These are phyloP conservation scores for Scheffersomyces segobiensis DNA, from an alignment of 1,139 yeast species.

Conservation along the genomic window DNA sequence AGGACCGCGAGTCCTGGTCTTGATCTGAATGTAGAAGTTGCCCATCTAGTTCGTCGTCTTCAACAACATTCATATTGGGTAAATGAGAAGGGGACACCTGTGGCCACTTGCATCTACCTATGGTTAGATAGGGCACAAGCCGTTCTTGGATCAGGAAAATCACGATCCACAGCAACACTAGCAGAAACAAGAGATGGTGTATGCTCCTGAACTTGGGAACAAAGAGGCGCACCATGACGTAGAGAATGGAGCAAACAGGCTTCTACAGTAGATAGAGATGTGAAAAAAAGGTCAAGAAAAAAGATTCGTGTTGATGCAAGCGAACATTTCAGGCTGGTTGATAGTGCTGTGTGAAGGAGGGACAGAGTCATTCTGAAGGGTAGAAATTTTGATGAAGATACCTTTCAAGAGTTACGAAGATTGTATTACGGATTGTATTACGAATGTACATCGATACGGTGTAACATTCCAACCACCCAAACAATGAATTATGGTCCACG, in stretches of 20 bases:
- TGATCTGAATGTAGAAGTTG: constrained; percentile 1
- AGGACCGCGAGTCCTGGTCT: constrained; percentile 1
- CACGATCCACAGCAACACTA: constrained; percentile 30
- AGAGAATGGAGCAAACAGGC: not conserved
- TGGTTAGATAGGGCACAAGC: constrained; percentile 26
- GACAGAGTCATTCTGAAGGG: not conserved
- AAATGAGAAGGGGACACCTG: not conserved
- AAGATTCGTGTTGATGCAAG: not conserved
- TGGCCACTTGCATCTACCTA: constrained; percentile 39
- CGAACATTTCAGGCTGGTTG: not conserved
- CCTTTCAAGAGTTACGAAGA: too few species aligned
- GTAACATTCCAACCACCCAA: too few species aligned
- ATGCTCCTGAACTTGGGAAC: constrained; percentile 26
- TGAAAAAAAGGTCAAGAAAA: not conserved
- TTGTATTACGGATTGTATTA: too few species aligned
- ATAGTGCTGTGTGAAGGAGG: not conserved
- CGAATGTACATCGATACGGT: too few species aligned
- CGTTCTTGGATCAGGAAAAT: constrained; percentile 37
- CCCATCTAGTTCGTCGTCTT: not conserved
- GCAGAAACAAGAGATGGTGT: constrained; percentile 21
- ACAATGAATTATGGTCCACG: too few species aligned
- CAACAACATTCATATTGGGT: not conserved
- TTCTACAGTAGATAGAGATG: not conserved
- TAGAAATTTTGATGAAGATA: too few species aligned
- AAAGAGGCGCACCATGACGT: constrained; percentile 2